Evolutionary conservation across 345 rosid genomes (phyloP), one percentile per base, ranked within the genome.

Genomic region (Lumnitzera littorea): DNA sequence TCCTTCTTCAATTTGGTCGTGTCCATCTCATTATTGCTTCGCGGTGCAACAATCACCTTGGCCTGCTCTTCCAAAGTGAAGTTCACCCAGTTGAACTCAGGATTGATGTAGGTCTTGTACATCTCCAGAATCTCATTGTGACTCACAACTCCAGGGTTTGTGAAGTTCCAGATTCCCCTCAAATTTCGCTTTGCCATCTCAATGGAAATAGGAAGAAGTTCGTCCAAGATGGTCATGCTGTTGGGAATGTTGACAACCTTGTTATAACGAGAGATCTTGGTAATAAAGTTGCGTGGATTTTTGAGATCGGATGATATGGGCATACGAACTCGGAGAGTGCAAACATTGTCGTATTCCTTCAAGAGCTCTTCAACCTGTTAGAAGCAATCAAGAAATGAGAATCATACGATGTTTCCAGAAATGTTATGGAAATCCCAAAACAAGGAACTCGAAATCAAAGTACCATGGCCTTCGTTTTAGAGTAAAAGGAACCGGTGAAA

Each of bases 121-220:
- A 91, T 91, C 82, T 91, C 91, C 71, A 91, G 82, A 56, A 91
- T 88, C 79, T 88, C 96, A 55, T 91, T 91, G 65, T 88, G 97
- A 70, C 97, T 88, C 62, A 86, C 91, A 24, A 71, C 97, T 55
- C 94, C 96, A 3, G 97, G 96, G 72, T 88, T 91, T 27, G 96
- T 91, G 82, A 91, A 91, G 79, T 91, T 91, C 96, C 96, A 91
- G 55, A 86, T 81, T 0, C 97, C 96, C 66, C 68, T 76, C 67
- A 88, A 71, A 80, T 91, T 88, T 63, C 94, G 76, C 70, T 88
- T 91, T 4, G 91, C 96, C 97, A 91, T 91, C 82, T 91, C 96
- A 8, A 91, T 78, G 7, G 97, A 82, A 64, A 91, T 81, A 13
- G 94, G 94, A 15, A 88, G 74, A 68, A 88, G 89, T 61, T 91